A percentile compares a stretch with the other conserved stretches of the same genome.
Conservation (phyloP, 108 stramenopile species). For the Seminavis robusta region DNA sequence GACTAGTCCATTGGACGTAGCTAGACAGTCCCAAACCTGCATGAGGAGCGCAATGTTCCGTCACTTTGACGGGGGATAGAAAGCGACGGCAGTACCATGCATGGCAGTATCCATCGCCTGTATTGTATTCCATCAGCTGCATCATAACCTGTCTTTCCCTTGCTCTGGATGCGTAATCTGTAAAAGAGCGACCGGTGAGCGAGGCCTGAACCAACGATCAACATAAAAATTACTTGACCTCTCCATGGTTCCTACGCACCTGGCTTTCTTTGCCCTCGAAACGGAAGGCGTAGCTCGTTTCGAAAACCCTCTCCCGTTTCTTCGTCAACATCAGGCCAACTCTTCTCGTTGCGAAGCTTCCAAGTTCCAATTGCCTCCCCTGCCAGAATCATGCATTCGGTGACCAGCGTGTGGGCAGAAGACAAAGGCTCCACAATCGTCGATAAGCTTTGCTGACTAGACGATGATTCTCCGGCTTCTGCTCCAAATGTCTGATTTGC, state of each 20-base stretch:
- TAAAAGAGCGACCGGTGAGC: background rate
- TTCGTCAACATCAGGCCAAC: too few relatives aligned
- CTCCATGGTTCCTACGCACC: constrained; percentile 16
- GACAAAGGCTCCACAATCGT: constrained; percentile 51
- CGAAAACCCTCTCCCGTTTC: background rate
- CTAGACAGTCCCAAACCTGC: constrained; percentile 70
- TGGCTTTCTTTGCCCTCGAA: constrained; percentile 51
- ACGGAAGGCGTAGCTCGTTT: constrained; percentile 56
- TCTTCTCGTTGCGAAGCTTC: constrained; percentile 35
- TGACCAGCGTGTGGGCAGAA: constrained; percentile 54
- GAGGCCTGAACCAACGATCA: too few relatives aligned
- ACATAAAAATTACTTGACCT: too few relatives aligned
- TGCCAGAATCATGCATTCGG: constrained; percentile 87
- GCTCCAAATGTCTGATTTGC: constrained; percentile 39
- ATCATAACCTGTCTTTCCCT: constrained; percentile 40
- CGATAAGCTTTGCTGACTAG: constrained; percentile 4
- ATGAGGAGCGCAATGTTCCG: constrained; percentile 46
- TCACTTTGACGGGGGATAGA: constrained; percentile 53
- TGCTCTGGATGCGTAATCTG: constrained; percentile 46
- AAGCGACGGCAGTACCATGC: constrained; percentile 80
- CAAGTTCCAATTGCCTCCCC: constrained; percentile 79
- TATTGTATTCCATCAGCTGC: constrained; percentile 43
- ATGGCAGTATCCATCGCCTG: constrained; percentile 64
- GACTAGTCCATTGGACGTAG: constrained; percentile 82
- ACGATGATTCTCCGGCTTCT: constrained; percentile 11